Base-by-base conservation (phyloP, 768 basidiomycete genomes). In the Leccinum incarnatum region DNA sequence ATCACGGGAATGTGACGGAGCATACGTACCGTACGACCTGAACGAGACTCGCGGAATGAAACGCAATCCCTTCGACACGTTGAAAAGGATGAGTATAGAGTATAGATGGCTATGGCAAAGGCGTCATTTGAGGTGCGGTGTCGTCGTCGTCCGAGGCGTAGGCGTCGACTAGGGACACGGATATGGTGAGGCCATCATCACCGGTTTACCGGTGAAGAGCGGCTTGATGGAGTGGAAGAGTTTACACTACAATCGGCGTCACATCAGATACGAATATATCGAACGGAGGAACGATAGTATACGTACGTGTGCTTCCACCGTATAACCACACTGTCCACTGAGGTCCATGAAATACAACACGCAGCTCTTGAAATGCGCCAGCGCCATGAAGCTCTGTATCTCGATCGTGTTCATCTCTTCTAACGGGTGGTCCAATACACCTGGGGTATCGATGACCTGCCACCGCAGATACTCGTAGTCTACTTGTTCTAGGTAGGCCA, bases 391-490 rank as follows among this genome's bases (percentile, higher is more conserved):
- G 67, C 93, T 95, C 80, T 99, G 97, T 96, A 98, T 99, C 78
- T 99, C 97, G 67, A 99, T 99, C 59, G 95, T 98, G 81, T 98
- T 98, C 97, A 99, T 98, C 53, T 99, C 97, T 75, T 99, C 96
- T 32, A 98, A 81, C 2, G 96, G 95, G 74, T 98, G 97, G 72
- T 99, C 97, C 64, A 99, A 82, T 59, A 99, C 89, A 59, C 97
- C 97, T 2, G 97, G 97, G 45, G 97, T 99, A 80, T 99, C 97
- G 68, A 99, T 98, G 53, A 99, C 96, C 74, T 99, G 97, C 97
- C 97, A 99, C 61, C 97, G 87, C 66, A 99, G 82, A 78, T 99
- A 99, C 71, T 95, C 96, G 81, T 99, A 98, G 75, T 99, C 97
- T 72, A 98, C 97, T 81, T 99, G 95, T 76, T 99, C 97, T 50